Percentiles rank a stretch among this genome's conserved stretches.
phyloP scores from a whole-genome alignment of 768 basidiomycete species.

The Boletus pseudo-olivaceus region DNA sequence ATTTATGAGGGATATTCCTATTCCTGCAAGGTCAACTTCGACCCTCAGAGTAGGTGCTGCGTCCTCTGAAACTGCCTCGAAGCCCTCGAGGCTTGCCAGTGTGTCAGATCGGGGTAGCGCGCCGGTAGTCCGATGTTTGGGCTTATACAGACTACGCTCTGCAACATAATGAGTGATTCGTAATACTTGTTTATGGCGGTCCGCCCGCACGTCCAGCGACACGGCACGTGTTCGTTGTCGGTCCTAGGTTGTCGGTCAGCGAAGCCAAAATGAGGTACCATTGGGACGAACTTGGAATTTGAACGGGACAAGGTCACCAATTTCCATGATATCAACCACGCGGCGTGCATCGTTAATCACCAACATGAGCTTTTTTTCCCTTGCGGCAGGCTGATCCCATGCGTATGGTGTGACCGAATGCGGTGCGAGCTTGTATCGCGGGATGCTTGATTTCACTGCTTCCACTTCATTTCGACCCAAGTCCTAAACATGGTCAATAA shows the following conservation, averaged over 20 bases:
- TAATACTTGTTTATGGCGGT: conserved; percentile 79
- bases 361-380: conserved; percentile 75
- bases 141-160: conserved; percentile 85
- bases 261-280: neutral
- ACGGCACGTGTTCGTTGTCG: conserved; percentile 59
- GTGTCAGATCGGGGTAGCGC: conserved; percentile 63
- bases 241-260: conserved; percentile 35
- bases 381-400: conserved; percentile 90
- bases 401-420: conserved; percentile 66
- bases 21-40: conserved; percentile 77
- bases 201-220: conserved; percentile 90
- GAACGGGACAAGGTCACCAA: conserved; percentile 88
- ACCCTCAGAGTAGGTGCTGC: conserved; percentile 62
- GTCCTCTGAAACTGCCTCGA: conserved; percentile 83
- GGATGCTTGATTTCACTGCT: conserved; percentile 35
- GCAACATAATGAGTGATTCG: conserved; percentile 85
- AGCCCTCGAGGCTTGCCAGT: conserved; percentile 65
- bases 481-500: conserved; percentile 39
- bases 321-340: conserved; percentile 89
- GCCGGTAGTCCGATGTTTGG: conserved; percentile 47
- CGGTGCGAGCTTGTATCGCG: conserved; percentile 55
- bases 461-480: conserved; percentile 37
- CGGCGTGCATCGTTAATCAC: conserved; percentile 58
- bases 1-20: conserved; percentile 91
- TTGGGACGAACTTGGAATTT: conserved; percentile 62